Evolutionary conservation across 2,329 filamentous ascomycete species (phyloP).

Genomic region (Cercospora sp.): DNA sequence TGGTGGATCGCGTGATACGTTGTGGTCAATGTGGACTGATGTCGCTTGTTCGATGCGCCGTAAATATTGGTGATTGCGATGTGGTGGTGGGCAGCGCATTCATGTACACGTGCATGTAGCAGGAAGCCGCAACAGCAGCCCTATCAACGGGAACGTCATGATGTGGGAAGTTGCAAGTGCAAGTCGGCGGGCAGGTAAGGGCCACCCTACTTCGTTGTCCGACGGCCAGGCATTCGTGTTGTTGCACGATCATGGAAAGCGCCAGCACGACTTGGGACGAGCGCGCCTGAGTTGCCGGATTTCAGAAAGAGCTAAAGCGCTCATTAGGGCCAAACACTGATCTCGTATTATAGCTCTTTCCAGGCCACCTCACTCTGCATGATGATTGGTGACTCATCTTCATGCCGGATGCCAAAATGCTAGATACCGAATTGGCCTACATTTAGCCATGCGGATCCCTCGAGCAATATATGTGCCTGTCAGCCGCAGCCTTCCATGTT

Average conservation of each 20-base stretch:
- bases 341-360: background rate
- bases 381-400: background rate
- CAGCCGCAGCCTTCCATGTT: background rate
- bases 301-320: background rate
- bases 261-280: background rate
- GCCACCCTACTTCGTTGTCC: background rate
- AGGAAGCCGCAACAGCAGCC: background rate
- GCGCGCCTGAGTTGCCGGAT: background rate
- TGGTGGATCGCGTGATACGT: background rate
- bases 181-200: background rate
- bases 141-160: background rate
- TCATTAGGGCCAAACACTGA: background rate
- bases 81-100: background rate
- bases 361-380: background rate
- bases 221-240: background rate
- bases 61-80: background rate
- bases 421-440: background rate
- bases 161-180: background rate
- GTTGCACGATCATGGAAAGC: background rate
- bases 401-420: background rate
- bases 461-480: background rate
- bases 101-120: background rate
- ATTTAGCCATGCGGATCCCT: background rate
- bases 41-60: background rate
- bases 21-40: background rate